Evolutionary conservation across 2,329 filamentous ascomycete genomes (phyloP), one percentile per base, ranked within the genome.

Genomic region (Epichloe hybrida): DNA sequence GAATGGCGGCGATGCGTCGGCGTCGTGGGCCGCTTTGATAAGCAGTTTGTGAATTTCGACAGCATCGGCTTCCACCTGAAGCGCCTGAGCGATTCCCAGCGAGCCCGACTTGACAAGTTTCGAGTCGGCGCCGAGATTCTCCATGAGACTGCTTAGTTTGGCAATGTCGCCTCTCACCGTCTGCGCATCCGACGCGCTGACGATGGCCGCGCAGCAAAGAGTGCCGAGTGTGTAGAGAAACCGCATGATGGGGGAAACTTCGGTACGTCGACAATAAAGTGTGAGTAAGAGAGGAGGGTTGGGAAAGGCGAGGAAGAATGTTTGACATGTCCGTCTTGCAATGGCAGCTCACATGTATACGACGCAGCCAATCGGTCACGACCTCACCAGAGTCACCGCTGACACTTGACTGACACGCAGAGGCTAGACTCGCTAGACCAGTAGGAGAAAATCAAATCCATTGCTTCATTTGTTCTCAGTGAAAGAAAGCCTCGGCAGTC

Each of bases 41-140:
- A 50, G 49, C 5, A n/a, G n/a, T 13, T 46, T 50, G 49, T 50
- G 49, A n/a, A 46, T 35, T 0, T 46, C 21, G 21, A 50, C 49
- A 13, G 17, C 36, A 21, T 50, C 49, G 12, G 23, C 23, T 34
- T 50, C 13, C 11, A 50, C 42, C 49, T 50, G 42, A 0, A 50
- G 49, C n/a, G 49, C 49, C 27, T 50, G 49, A 5, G 49, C 34
- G 35, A 46, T 50, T 23, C 49, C 49, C 9, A 17, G 12, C 13
- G 49, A 40, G 27, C 49, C 49, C 12, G 35, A 6, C 31, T 34
- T 31, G 20, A 50, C 49, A 23, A 50, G 49, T 21, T 50, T 38
- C 0, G 37, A n/a, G 15, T 50, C 49, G 42, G 35, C 20, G 4
- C 20, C 20, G 13, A 50, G 42, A 12, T 15, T 50, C 6, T 45